Base-by-base conservation (phyloP, 2,329 filamentous ascomycete genomes). In the Fusarium odoratissimum region DNA sequence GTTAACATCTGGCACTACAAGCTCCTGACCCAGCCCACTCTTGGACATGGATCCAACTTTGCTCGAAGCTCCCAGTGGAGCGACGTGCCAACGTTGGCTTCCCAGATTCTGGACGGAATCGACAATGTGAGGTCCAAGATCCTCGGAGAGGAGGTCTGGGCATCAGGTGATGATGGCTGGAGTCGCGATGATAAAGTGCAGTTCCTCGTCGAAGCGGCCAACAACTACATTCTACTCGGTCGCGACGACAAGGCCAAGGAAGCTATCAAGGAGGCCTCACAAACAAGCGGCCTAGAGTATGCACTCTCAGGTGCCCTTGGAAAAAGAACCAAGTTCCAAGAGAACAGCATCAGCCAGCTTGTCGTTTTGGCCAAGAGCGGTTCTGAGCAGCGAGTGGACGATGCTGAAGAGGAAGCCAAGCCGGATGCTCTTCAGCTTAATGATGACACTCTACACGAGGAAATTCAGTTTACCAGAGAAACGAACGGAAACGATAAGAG, bases 361-460 rank as follows among this genome's bases (percentile, higher is more conserved):
- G 93, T 99, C 3, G 94, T 99, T 5, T 84, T 98, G 35, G 96
- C 96, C 2, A 94, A 90, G 80, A 98, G 95, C 79, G 85, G 85
- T 11, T 74, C 76, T 31, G 75, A 73, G 8, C 74, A 68, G 72
- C 64, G 8, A 68, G 67, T 9, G 71, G 75, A 70, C 30, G 72
- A 78, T 9, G 75, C 38, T 6, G 77, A 76, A 52, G 72, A 76
- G 1, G 69, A 77, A 4, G 75, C 77, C 2, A 84, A 83, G 30
- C 94, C 95, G 0, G 88, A 92, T 75, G 91, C 92, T 6, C 81
- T 98, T 19, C 88, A 92, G 40, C 84, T 98, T 7, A 97, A 98
- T 78, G 93, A 99, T 76, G 96, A 99, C 79, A 98, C 96, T 0
- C 86, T 99, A 1, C 86, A 98, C 4, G 96, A 99, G 80, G 89